Conservation (phyloP, 2,329 filamentous ascomycete genomes). For the Aspergillus udagawae region DNA sequence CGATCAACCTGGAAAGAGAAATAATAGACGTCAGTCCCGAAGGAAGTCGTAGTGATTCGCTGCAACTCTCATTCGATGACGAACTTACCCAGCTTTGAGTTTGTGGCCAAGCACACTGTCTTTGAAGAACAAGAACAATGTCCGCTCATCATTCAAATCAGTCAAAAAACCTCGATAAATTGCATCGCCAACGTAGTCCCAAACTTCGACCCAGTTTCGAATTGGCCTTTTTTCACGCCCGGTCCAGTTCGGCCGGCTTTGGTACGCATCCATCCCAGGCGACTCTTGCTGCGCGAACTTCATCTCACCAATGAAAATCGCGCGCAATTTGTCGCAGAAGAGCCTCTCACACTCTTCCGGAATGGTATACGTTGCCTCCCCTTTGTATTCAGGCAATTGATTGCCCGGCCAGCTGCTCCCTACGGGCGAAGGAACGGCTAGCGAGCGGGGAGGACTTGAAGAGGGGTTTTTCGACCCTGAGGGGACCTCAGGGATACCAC, state of each 20-base stretch:
- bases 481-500: constrained; percentile 94
- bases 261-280: constrained; percentile 75
- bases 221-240: constrained; percentile 21
- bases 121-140: constrained; percentile 87
- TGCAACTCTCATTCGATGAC: neutral
- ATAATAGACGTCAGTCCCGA: neutral
- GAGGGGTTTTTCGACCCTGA: constrained; percentile 80
- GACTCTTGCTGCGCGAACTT: constrained; percentile 71
- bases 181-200: constrained; percentile 77
- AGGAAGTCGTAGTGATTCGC: neutral
- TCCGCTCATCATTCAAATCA: constrained; percentile 64
- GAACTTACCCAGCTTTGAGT: constrained; percentile 77
- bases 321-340: constrained; percentile 94
- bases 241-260: constrained; percentile 28
- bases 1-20: constrained; percentile 63
- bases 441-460: constrained; percentile 84
- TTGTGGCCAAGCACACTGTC: constrained; percentile 67
- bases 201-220: constrained; percentile 36
- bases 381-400: constrained; percentile 49
- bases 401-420: constrained; percentile 48
- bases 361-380: constrained; percentile 94
- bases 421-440: constrained; percentile 61
- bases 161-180: constrained; percentile 84
- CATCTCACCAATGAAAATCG: constrained; percentile 96
- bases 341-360: constrained; percentile 99